Conservation (phyloP, 2,329 filamentous ascomycete species). For the Calonectria leucothoes region DNA sequence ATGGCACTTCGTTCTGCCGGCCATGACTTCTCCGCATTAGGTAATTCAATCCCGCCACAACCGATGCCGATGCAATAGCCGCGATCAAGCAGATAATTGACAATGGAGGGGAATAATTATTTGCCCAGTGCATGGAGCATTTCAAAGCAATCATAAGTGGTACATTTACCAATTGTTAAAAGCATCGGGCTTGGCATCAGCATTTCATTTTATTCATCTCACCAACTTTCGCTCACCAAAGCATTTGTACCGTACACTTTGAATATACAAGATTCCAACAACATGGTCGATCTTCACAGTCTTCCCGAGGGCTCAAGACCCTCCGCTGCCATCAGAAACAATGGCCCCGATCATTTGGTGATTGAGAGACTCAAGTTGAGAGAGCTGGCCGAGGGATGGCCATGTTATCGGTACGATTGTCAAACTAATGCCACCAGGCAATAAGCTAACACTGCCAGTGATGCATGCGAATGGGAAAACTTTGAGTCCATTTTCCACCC, state of each 20-base stretch:
- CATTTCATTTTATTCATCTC: not conserved
- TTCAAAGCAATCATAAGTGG: not conserved
- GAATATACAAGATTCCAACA: not conserved
- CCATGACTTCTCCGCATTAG: not conserved
- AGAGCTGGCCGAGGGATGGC: constrained; percentile 62
- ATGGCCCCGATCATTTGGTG: constrained; percentile 56
- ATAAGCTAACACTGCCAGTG: constrained; percentile 42
- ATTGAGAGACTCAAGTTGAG: constrained; percentile 59
- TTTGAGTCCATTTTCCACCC: constrained; percentile 61
- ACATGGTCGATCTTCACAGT: constrained; percentile 24
- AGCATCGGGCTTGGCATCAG: not conserved
- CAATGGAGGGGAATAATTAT: not conserved
- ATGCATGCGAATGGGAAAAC: constrained; percentile 65
- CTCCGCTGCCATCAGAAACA: constrained; percentile 56
- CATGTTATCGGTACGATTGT: constrained; percentile 52
- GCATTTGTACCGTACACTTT: not conserved
- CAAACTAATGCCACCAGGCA: not conserved
- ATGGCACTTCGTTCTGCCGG: not conserved
- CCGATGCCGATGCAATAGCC: not conserved
- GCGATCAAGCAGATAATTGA: not conserved
- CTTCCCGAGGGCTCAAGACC: constrained; percentile 41
- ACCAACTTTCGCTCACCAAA: not conserved
- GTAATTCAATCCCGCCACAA: not conserved
- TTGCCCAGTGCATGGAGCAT: not conserved
- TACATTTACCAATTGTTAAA: not conserved